Conservation (phyloP, 305 asterid species). For the Rubia peregrina region DNA sequence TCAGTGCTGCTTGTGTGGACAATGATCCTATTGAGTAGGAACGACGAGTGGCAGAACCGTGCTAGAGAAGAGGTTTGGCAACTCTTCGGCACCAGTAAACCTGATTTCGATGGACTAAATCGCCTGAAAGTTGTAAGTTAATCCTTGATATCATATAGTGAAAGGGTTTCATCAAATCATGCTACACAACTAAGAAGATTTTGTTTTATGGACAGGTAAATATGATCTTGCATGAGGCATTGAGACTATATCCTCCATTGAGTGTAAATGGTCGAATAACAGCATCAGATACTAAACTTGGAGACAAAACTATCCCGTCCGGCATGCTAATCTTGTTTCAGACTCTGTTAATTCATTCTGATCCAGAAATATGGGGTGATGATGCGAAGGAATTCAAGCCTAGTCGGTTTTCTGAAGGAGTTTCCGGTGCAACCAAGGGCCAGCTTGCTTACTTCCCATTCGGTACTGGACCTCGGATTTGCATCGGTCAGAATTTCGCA, state of each 20-base stretch:
- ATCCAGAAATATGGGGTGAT: conserved; percentile 22
- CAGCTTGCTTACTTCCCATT: conserved; percentile 21
- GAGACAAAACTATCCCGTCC: conserved; percentile 14
- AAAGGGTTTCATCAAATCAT: too few relatives aligned
- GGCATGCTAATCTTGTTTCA: conserved; percentile 12
- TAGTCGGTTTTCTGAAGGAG: conserved; percentile 24
- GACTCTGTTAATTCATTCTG: conserved; percentile 15
- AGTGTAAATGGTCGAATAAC: not conserved
- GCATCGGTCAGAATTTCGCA: conserved; percentile 22
- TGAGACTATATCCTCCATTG: conserved; percentile 21
- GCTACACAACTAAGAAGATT: too few relatives aligned
- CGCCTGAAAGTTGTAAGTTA: conserved; percentile 3
- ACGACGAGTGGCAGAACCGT: conserved; percentile 3
- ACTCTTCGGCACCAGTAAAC: conserved; percentile 10
- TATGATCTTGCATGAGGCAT: conserved; percentile 22
- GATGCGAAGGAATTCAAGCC: conserved; percentile 26
- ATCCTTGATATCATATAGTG: not conserved
- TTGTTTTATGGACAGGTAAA: conserved; percentile 11
- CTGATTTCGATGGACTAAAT: conserved; percentile 14
- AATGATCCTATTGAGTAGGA: conserved; percentile 4
- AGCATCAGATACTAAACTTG: conserved; percentile 8
- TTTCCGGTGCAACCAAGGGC: conserved; percentile 26
- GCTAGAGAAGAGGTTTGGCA: conserved; percentile 8
- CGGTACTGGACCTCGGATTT: conserved; percentile 22
- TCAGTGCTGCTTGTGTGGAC: conserved; percentile 12